Conservation (phyloP, 2,329 filamentous ascomycete genomes). For the Alternaria sp. region DNA sequence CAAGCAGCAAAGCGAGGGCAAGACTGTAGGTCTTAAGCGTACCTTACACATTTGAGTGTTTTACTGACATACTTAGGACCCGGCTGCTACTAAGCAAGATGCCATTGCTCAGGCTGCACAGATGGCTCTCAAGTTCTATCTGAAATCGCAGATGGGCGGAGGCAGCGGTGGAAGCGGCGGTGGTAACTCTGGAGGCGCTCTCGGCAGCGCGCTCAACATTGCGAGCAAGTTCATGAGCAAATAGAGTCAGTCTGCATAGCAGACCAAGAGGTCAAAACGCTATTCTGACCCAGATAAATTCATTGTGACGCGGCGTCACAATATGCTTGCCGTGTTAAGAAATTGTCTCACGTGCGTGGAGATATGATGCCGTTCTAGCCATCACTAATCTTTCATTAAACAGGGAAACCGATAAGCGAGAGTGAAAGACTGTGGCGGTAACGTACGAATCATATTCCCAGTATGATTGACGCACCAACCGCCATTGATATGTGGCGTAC, state of each 20-base stretch:
- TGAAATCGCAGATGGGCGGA: conserved; percentile 73
- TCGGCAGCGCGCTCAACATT: conserved; percentile 64
- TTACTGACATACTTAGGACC: conserved; percentile 43
- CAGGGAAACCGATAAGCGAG: conserved; percentile 1
- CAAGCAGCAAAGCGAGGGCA: conserved; percentile 65
- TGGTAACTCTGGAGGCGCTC: conserved; percentile 52
- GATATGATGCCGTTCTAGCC: neutral
- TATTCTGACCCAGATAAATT: neutral
- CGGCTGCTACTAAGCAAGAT: conserved; percentile 78
- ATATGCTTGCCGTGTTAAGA: neutral
- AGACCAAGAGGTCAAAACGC: neutral
- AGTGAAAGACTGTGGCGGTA: conserved; percentile 7
- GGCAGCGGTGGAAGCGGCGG: conserved; percentile 53
- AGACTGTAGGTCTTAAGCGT: conserved; percentile 55
- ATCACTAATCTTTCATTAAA: neutral
- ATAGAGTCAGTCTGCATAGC: conserved; percentile 24
- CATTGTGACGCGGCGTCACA: neutral
- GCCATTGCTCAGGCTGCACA: conserved; percentile 82
- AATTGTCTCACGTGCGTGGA: neutral
- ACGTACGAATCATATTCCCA: conserved; percentile 4
- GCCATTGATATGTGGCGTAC: conserved; percentile 7
- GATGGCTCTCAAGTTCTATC: conserved; percentile 89
- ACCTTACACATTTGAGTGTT: conserved; percentile 50
- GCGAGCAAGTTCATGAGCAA: conserved; percentile 68
- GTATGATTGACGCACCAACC: neutral